Percentiles rank a stretch among this genome's conserved stretches.
Evolutionary conservation across 768 basidiomycete species (phyloP).

Genomic region (Boletus vermiculosoides): DNA sequence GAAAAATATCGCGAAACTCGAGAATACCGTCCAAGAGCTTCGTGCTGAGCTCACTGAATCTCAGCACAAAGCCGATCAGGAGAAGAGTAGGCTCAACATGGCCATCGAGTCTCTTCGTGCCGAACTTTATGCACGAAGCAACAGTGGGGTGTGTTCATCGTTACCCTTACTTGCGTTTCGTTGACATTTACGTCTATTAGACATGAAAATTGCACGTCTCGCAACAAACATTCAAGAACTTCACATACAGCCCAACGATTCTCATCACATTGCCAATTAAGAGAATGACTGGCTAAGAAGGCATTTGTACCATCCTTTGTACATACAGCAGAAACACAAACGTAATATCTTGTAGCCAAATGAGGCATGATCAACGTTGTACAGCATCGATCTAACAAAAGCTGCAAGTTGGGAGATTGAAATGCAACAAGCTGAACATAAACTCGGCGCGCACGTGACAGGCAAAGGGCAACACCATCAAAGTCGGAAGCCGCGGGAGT

Average conservation of each 20-base stretch:
- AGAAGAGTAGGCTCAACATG: neutral
- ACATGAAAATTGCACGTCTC: neutral
- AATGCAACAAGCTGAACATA: too few species aligned
- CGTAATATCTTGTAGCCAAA: neutral
- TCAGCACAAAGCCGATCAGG: neutral
- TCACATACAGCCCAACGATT: neutral
- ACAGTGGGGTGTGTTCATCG: neutral
- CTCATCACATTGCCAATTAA: neutral
- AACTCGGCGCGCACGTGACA: too few species aligned
- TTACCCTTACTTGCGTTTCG: neutral
- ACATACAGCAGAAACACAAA: neutral
- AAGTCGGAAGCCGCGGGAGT: too few species aligned
- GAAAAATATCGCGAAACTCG: slow-evolving; percentile 1
- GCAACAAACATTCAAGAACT: neutral
- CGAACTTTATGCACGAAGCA: neutral
- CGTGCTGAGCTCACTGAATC: neutral
- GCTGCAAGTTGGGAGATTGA: too few species aligned
- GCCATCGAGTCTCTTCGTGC: slow-evolving; percentile 2
- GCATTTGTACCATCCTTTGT: neutral
- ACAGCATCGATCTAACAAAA: too few species aligned
- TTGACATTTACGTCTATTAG: neutral
- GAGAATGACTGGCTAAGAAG: neutral
- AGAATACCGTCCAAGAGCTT: slow-evolving; percentile 1
- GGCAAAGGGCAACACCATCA: too few species aligned
- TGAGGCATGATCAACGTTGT: too few species aligned